Conservation (phyloP, 331 rosid genomes). For the Malus hybrid region DNA sequence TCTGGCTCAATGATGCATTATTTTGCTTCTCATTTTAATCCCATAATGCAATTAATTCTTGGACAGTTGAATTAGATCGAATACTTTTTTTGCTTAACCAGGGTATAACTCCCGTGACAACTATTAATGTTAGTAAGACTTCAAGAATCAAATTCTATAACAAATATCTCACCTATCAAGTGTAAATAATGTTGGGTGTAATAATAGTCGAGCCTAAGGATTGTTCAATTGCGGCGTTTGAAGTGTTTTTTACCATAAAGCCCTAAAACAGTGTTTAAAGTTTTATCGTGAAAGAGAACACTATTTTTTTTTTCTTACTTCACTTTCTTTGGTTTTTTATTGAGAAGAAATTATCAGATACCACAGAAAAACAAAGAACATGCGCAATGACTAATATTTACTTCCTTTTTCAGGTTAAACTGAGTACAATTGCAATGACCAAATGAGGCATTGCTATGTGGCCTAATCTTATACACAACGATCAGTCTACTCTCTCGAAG, state of each 20-base stretch:
- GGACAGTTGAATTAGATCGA: neutral
- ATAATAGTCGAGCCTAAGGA: neutral
- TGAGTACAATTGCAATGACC: neutral
- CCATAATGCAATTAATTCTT: neutral
- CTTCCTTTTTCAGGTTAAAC: neutral
- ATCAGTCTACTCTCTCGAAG: constrained; percentile 54
- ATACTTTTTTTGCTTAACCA: neutral
- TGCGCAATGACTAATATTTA: neutral
- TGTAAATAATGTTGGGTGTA: neutral
- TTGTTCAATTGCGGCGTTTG: neutral
- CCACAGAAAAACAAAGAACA: neutral
- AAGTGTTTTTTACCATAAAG: too few relatives aligned
- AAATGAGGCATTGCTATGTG: neutral
- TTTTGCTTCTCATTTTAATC: neutral
- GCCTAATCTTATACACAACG: neutral
- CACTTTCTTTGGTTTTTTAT: neutral
- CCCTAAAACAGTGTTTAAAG: neutral
- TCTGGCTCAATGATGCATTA: neutral
- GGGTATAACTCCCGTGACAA: neutral
- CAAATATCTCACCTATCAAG: too few relatives aligned
- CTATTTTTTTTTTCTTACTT: neutral
- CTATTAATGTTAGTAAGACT: neutral
- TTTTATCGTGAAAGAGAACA: neutral
- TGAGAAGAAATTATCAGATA: neutral
- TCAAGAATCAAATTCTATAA: neutral